These are phyloP conservation scores for Alternaria viburni DNA, from an alignment of 2,329 filamentous ascomycete species.

Conservation along the genomic window DNA sequence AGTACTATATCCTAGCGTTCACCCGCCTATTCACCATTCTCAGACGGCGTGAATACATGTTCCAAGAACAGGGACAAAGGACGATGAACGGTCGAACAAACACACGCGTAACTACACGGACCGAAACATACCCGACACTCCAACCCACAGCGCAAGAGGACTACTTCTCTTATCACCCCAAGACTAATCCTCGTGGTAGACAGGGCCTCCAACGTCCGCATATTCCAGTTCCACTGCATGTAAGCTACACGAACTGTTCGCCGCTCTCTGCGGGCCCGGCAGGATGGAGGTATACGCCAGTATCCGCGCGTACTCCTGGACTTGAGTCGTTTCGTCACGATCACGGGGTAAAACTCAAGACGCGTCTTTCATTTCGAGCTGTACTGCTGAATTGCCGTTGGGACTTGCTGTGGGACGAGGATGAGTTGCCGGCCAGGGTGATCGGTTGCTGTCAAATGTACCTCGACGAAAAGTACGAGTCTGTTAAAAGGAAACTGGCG, in stretches of 20 bases:
- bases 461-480: neutral
- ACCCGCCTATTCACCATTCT: neutral
- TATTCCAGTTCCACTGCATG: neutral
- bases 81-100: neutral
- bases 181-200: no score
- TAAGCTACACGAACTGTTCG: neutral
- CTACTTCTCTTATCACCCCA: neutral
- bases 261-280: slow-evolving; percentile 1
- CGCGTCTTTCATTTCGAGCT: neutral
- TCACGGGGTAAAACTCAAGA: neutral
- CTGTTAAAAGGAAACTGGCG: neutral
- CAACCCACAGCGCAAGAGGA: neutral
- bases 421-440: neutral
- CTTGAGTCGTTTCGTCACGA: slow-evolving; percentile 9
- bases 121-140: neutral
- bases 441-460: neutral
- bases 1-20: neutral
- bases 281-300: slow-evolving; percentile 4
- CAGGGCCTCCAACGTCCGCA: neutral
- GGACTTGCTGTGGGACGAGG: slow-evolving; percentile 2
- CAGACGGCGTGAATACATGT: neutral
- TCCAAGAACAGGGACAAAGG: neutral
- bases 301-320: neutral
- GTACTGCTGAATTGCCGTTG: neutral
- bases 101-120: neutral